These are phyloP conservation scores for Ophiosphaerella korrae DNA, from an alignment of 2,329 filamentous ascomycete species.

Conservation along the genomic window DNA sequence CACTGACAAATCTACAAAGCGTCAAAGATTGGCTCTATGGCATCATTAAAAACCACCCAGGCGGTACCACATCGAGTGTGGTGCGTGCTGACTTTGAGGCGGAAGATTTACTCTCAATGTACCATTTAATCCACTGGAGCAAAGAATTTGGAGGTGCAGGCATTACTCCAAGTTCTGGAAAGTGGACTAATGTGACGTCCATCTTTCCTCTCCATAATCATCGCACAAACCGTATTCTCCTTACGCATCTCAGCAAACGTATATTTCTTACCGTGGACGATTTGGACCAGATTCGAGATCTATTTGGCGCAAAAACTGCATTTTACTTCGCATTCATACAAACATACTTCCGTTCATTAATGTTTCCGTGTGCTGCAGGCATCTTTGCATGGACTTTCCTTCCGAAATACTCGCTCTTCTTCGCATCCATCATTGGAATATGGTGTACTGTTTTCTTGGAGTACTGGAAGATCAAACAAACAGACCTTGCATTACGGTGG, in stretches of 20 bases:
- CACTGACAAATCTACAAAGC: constrained; percentile 48
- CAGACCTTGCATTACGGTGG: constrained; percentile 42
- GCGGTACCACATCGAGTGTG: constrained; percentile 40
- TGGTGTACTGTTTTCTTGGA: constrained; percentile 45
- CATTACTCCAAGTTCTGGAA: constrained; percentile 69
- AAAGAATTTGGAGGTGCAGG: constrained; percentile 78
- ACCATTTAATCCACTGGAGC: constrained; percentile 76
- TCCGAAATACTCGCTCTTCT: constrained; percentile 37
- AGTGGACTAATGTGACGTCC: constrained; percentile 74
- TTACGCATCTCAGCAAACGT: constrained; percentile 75
- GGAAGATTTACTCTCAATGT: constrained; percentile 77
- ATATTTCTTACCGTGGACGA: constrained; percentile 69
- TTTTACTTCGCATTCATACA: constrained; percentile 46
- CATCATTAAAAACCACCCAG: constrained; percentile 68
- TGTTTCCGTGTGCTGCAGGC: constrained; percentile 37
- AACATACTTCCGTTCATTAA: constrained; percentile 38
- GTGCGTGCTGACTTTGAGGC: constrained; percentile 74
- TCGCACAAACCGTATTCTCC: constrained; percentile 74
- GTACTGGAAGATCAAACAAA: constrained; percentile 43
- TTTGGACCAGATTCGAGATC: constrained; percentile 74
- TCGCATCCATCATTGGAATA: constrained; percentile 37
- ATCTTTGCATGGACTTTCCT: constrained; percentile 38
- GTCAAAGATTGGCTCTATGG: constrained; percentile 87
- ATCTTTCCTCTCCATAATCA: constrained; percentile 82
- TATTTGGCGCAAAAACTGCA: constrained; percentile 72